Conservation (phyloP, 2,329 filamentous ascomycete species). For the Penicillium sclerotiorum region DNA sequence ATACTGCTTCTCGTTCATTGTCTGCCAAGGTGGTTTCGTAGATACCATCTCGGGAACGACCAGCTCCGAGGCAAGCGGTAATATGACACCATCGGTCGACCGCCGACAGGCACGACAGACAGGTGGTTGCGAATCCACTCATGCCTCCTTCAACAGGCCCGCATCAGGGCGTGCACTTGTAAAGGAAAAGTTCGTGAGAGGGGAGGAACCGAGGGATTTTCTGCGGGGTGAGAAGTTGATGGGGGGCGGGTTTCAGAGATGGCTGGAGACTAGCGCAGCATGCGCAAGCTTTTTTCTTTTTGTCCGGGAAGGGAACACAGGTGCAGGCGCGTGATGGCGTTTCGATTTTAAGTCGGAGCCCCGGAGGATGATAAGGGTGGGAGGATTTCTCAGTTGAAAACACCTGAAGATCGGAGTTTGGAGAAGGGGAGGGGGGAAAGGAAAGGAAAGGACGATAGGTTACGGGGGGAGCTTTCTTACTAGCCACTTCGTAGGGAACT, state of each 20-base stretch:
- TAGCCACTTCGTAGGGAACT: too few relatives aligned
- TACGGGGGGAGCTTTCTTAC: slow-evolving; percentile 38
- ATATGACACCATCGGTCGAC: slow-evolving; percentile 49
- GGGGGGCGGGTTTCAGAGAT: slow-evolving; percentile 17
- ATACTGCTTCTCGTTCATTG: slow-evolving; percentile 94
- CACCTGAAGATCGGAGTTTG: not conserved
- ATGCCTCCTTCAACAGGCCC: slow-evolving; percentile 35
- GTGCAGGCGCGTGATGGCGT: slow-evolving; percentile 28
- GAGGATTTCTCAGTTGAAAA: too few relatives aligned
- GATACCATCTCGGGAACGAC: slow-evolving; percentile 76
- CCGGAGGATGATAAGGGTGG: not conserved
- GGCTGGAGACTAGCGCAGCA: slow-evolving; percentile 10
- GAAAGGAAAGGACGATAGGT: slow-evolving; percentile 10
- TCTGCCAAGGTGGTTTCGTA: slow-evolving; percentile 90
- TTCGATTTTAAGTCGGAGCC: not conserved
- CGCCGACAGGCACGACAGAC: slow-evolving; percentile 45
- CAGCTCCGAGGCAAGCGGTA: slow-evolving; percentile 53
- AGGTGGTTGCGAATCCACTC: slow-evolving; percentile 44
- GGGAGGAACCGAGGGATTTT: slow-evolving; percentile 5
- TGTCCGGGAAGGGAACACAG: slow-evolving; percentile 25
- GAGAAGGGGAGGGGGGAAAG: not conserved
- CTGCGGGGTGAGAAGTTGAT: slow-evolving; percentile 5
- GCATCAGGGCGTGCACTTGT: slow-evolving; percentile 22
- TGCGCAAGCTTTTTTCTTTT: slow-evolving; percentile 9
- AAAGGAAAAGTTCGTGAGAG: not conserved